These are phyloP conservation scores for Leptomonas seymouri DNA, from an alignment of 208 protist species.

Conservation along the genomic window DNA sequence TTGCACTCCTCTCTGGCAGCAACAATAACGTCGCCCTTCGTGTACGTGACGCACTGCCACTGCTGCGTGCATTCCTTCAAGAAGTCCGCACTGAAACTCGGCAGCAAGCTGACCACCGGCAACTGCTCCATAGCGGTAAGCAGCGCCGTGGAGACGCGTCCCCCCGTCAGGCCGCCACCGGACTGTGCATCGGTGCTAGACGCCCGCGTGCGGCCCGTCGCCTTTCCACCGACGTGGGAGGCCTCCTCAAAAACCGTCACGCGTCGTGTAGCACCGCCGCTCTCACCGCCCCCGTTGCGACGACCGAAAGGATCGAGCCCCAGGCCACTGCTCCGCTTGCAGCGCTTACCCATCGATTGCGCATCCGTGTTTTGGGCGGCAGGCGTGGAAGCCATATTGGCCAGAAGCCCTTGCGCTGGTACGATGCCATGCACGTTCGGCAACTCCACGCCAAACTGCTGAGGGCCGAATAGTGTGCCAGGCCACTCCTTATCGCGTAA, in stretches of 20 bases:
- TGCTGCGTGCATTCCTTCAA: slow-evolving; percentile 26
- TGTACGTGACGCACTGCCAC: slow-evolving; percentile 50
- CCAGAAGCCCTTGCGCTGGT: slow-evolving; percentile 20
- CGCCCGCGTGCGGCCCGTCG: too few species aligned
- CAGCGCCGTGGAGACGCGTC: slow-evolving; percentile 43
- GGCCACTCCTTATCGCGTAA: slow-evolving; percentile 51
- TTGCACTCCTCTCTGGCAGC: slow-evolving; percentile 77
- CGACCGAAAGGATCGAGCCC: neutral
- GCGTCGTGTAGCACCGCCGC: slow-evolving; percentile 21
- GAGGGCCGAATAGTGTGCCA: slow-evolving; percentile 51
- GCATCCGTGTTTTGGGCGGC: neutral
- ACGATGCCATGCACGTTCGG: slow-evolving; percentile 38
- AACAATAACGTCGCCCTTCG: slow-evolving; percentile 58
- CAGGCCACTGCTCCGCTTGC: neutral
- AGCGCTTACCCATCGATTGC: slow-evolving; percentile 3
- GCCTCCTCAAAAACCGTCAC: slow-evolving; percentile 47
- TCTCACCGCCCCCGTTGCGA: neutral
- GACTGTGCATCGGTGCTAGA: neutral
- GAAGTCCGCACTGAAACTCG: slow-evolving; percentile 37
- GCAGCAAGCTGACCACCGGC: slow-evolving; percentile 49
- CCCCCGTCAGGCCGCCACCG: slow-evolving; percentile 22
- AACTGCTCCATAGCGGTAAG: slow-evolving; percentile 47
- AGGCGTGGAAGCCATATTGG: slow-evolving; percentile 13
- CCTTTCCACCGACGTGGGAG: neutral
- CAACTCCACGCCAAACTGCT: slow-evolving; percentile 20